Conservation (phyloP, 1,284 basidiomycete genomes). For the Puccinia coronata region DNA sequence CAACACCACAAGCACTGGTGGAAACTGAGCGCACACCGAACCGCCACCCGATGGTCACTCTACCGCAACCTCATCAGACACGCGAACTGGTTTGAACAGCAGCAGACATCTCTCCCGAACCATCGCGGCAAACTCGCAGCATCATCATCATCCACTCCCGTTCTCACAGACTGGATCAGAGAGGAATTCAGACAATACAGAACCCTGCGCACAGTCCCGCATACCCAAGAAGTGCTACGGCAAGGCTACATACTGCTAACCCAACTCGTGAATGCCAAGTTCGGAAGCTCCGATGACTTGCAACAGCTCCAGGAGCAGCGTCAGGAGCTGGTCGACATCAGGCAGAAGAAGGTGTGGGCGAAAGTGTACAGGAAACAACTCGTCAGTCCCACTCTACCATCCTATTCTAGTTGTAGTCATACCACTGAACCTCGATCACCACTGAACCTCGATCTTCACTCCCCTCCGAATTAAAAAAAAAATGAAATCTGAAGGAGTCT, state of each 20-base stretch:
- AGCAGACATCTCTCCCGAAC: neutral
- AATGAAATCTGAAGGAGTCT: neutral
- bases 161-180: slow-evolving; percentile 26
- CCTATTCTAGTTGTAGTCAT: too few relatives aligned
- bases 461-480: too few relatives aligned
- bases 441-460: too few relatives aligned
- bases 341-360: slow-evolving; percentile 1
- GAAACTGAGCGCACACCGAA: neutral
- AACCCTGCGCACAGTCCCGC: neutral
- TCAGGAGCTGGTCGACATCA: neutral
- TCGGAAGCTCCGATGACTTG: neutral
- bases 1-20: slow-evolving; percentile 3
- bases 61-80: slow-evolving; percentile 16
- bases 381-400: neutral
- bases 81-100: neutral
- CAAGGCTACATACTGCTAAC: slow-evolving; percentile 27
- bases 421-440: too few relatives aligned
- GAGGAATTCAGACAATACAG: neutral
- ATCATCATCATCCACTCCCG: slow-evolving; percentile 7
- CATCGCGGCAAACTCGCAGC: neutral
- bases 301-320: neutral
- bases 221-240: slow-evolving; percentile 23
- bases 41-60: slow-evolving; percentile 13
- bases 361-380: neutral
- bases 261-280: slow-evolving; percentile 4